Evolutionary conservation across 768 basidiomycete species (phyloP).

Genomic region (Boletus reticulatus): DNA sequence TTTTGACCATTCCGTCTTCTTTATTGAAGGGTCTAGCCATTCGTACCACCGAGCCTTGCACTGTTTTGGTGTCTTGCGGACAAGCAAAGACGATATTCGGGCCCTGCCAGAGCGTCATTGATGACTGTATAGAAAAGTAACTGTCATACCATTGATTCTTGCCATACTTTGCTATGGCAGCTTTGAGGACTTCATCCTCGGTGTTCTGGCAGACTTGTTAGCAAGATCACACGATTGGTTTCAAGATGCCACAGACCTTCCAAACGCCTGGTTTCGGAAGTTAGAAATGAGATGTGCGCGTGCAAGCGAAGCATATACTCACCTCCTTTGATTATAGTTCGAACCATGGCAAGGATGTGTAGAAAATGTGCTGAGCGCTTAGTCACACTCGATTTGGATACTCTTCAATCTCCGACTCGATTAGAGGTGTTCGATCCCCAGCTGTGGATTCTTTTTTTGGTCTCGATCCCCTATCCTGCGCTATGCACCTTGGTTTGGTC

Average conservation of each 20-base stretch:
- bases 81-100: slow-evolving; percentile 94
- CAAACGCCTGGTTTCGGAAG: slow-evolving; percentile 58
- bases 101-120: slow-evolving; percentile 54
- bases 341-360: slow-evolving; percentile 54
- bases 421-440: slow-evolving; percentile 5
- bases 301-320: slow-evolving; percentile 22
- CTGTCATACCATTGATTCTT: slow-evolving; percentile 84
- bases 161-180: slow-evolving; percentile 96
- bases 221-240: neutral
- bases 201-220: slow-evolving; percentile 60
- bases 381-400: slow-evolving; percentile 1
- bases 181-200: slow-evolving; percentile 98
- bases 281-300: neutral
- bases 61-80: slow-evolving; percentile 98
- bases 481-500: neutral
- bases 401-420: slow-evolving; percentile 21
- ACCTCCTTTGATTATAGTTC: slow-evolving; percentile 92
- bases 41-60: slow-evolving; percentile 99
- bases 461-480: slow-evolving; percentile 11
- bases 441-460: neutral
- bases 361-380: neutral
- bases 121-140: neutral
- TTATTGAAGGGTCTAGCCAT: slow-evolving; percentile 99
- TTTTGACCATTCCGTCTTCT: slow-evolving; percentile 99
- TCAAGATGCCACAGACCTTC: slow-evolving; percentile 52